Evolutionary conservation across 2,329 filamentous ascomycete species (phyloP).

Genomic region (Zopfia rhizophila): DNA sequence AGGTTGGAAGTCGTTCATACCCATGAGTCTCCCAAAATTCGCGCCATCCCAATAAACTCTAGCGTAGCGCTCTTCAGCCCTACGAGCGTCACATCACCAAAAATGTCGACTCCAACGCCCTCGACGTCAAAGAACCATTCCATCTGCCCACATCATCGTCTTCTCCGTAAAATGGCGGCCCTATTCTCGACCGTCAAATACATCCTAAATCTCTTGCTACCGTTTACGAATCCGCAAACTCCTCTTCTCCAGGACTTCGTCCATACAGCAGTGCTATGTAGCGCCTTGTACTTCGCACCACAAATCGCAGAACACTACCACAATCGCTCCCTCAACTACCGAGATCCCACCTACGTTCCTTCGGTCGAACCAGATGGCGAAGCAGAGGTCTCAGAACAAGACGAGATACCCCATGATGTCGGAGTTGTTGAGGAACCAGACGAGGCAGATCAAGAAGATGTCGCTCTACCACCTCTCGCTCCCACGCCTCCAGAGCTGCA

Average conservation of each 20-base stretch:
- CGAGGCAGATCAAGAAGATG: slow-evolving; percentile 19
- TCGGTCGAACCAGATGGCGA: slow-evolving; percentile 6
- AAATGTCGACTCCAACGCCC: too few species aligned
- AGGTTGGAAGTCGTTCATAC: too few species aligned
- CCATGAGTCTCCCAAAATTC: too few species aligned
- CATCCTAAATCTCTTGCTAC: slow-evolving; percentile 56
- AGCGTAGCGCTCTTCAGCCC: too few species aligned
- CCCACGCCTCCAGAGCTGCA: slow-evolving; percentile 37
- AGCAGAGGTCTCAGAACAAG: slow-evolving; percentile 1
- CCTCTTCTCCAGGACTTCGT: slow-evolving; percentile 59
- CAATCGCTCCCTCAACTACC: slow-evolving; percentile 26
- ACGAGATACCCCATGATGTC: not conserved
- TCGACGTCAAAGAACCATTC: too few species aligned
- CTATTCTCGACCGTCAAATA: slow-evolving; percentile 38
- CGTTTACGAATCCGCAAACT: slow-evolving; percentile 59
- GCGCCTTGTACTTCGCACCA: slow-evolving; percentile 59
- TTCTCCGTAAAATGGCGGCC: slow-evolving; percentile 43
- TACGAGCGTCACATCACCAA: too few species aligned
- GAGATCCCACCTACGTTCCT: slow-evolving; percentile 11
- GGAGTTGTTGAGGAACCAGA: slow-evolving; percentile 9
- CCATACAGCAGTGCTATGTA: slow-evolving; percentile 56
- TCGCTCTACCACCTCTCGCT: slow-evolving; percentile 33
- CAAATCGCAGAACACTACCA: slow-evolving; percentile 56
- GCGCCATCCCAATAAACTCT: too few species aligned
- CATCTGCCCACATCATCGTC: too few species aligned